phyloP scores from a whole-genome alignment of 305 asterid genomes.

The Caryopteris hybrid region DNA sequence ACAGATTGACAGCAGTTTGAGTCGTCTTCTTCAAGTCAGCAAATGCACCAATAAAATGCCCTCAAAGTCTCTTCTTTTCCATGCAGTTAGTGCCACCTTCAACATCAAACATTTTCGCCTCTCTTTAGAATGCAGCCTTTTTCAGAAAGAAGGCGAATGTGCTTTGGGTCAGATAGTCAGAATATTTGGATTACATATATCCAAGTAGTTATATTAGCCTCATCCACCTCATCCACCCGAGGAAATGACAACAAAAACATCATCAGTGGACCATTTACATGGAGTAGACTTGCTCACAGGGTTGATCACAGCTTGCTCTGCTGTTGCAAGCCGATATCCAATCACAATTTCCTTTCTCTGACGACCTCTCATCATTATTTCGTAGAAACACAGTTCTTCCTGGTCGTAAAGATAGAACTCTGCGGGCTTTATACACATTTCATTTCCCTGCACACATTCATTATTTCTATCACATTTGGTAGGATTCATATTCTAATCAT shows the following conservation, averaged over 20 bases:
- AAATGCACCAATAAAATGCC: too few species aligned
- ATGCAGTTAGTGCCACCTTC: too few species aligned
- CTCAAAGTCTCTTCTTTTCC: too few species aligned
- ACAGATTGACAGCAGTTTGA: too few species aligned
- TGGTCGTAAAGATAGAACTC: slow-evolving; percentile 92
- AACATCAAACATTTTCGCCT: too few species aligned
- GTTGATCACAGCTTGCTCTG: slow-evolving; percentile 84
- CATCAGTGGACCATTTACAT: slow-evolving; percentile 80
- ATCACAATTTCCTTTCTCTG: slow-evolving; percentile 76
- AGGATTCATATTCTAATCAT: not conserved
- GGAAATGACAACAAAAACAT: slow-evolving; percentile 84
- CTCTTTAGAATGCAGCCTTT: too few species aligned
- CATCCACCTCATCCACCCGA: slow-evolving; percentile 37
- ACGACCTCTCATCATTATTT: slow-evolving; percentile 84
- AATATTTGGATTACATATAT: too few species aligned
- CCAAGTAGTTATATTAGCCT: too few species aligned
- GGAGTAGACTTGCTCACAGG: slow-evolving; percentile 60
- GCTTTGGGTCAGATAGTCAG: too few species aligned
- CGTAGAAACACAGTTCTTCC: slow-evolving; percentile 84
- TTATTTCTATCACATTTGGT: not conserved
- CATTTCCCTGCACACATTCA: slow-evolving; percentile 64
- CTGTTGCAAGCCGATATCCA: slow-evolving; percentile 74
- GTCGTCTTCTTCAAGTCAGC: too few species aligned
- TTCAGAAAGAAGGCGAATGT: not conserved
- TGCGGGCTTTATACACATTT: slow-evolving; percentile 95